Conservation (phyloP, 2,329 filamentous ascomycete species). For the Calonectria naviculata region DNA sequence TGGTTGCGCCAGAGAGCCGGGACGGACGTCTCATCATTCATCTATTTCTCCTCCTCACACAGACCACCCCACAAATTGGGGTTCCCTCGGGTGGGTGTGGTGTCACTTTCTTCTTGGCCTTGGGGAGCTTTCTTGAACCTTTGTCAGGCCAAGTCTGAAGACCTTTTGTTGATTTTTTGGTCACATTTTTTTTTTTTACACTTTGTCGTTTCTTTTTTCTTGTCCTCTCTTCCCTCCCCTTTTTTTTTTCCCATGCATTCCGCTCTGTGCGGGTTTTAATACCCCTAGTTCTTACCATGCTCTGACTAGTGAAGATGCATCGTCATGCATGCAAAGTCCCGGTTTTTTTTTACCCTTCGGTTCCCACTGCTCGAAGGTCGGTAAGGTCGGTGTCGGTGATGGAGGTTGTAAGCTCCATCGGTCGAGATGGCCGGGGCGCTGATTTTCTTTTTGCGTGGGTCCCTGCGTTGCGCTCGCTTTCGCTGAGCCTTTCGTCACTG, state of each 20-base stretch:
- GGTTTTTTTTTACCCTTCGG: neutral
- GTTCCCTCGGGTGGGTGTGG: neutral
- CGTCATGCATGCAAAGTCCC: neutral
- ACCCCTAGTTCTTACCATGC: neutral
- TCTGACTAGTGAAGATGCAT: slow-evolving; percentile 1
- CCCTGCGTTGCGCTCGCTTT: neutral
- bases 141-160: neutral
- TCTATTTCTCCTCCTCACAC: neutral
- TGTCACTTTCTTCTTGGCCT: neutral
- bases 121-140: neutral
- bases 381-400: neutral
- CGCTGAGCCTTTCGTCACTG: neutral
- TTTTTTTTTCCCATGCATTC: neutral
- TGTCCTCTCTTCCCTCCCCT: slow-evolving; percentile 1
- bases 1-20: neutral
- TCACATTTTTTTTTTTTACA: neutral
- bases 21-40: neutral
- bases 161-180: neutral
- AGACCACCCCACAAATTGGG: neutral
- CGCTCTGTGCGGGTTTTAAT: neutral
- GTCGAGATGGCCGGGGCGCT: neutral
- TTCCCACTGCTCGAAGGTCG: neutral
- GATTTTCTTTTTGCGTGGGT: neutral
- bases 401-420: neutral
- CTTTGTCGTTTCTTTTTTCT: neutral